Base-by-base conservation (phyloP, 2,329 filamentous ascomycete species). In the Colletotrichum paranaense region DNA sequence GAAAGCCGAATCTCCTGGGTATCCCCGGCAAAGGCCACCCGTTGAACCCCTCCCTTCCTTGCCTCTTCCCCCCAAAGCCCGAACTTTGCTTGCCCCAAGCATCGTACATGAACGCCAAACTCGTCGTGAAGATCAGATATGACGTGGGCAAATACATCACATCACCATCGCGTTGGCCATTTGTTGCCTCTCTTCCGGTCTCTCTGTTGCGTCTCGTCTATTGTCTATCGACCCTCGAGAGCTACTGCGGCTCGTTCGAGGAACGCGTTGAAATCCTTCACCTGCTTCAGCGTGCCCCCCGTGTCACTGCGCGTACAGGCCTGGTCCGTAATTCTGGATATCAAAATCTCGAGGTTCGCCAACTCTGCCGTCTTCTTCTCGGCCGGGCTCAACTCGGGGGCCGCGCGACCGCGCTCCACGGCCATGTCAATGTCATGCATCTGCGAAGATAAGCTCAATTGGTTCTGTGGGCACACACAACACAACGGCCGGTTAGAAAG, bases 371-470 rank as follows among this genome's bases (percentile, higher is more conserved):
- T 80, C 75, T 87, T 88, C 75, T 88, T 82, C 74, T 85, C 84
- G 16, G 85, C 83, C 1, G 82, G 78, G 1, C 85, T 80, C 12
- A 88, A 80, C 28, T 88, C 84, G 1, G 86, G 82, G 1, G 87
- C 88, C 28, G 86, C 85, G 5, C 84, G 84, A 52, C 87, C 86
- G 57, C 86, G 85, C 60, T 88, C 86, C 11, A 88, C 84, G 0
- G 88, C 90, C 22, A 92, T 80, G 65, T 92, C 90, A 68, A 92
- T 86, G 71, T 92, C 88, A 75, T 92, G 88, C 86, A 92, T 89
- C 7, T 87, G 80, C 4, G 86, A 85, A 22, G 91, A 92, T 19
- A 91, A 83, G 11, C 86, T 84, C 16, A 90, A 83, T 74, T 88
- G 86, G 73, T 87, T 84, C 84, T 82, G 53, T 42, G 46, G 60